Base-by-base conservation (phyloP, 352 stramenopile genomes). In the Globisporangium spinosum region DNA sequence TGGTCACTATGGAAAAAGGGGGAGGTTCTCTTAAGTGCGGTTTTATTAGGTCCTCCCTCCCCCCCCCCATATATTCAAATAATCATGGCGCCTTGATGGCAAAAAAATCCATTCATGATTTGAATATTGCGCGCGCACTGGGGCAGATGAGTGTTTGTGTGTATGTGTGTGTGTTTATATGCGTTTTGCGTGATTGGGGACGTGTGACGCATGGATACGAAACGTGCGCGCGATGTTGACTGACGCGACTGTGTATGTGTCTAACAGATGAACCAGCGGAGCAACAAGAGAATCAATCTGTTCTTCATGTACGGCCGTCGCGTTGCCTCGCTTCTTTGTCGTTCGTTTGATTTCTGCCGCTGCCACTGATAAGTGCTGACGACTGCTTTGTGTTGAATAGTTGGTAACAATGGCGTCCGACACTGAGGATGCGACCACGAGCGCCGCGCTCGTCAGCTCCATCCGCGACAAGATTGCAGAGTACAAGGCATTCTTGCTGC, bases 401-500 rank as follows among this genome's bases (percentile, higher is more conserved):
- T 78, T 90, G 65, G 75, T 75, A 79, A 80, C 68, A 64, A 90
- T 80, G 79, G 72, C 71, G 58, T 78, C 69, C 60, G 80, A 83
- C 60, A 75, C 70, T 57, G 70, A 85, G 58, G 72, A 71, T 64
- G 71, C 57, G 17, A 55, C 67, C 10, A 34, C 66, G 34, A 79
- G 75, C 64, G 70, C 72, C 47, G 80, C 71, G 70, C 68, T 92
- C 58, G 69, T 92, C 54, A 62, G 60, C 15, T 70, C 76, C 58
- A 87, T 91, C 40, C 80, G 82, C 57, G 80, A 79, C 47, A 83
- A 77, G 73, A 83, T 93, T 71, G 73, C 89, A 57, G 81, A 84
- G 77, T 90, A 93, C 79, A 89, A 90, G 70, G 73, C 82, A 70
- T 66, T 79, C 62, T 70, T 91, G 54, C 77, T 91, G 65, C 77